Base-by-base conservation (phyloP, 345 rosid species). In the Hibiscus tridactylites region DNA sequence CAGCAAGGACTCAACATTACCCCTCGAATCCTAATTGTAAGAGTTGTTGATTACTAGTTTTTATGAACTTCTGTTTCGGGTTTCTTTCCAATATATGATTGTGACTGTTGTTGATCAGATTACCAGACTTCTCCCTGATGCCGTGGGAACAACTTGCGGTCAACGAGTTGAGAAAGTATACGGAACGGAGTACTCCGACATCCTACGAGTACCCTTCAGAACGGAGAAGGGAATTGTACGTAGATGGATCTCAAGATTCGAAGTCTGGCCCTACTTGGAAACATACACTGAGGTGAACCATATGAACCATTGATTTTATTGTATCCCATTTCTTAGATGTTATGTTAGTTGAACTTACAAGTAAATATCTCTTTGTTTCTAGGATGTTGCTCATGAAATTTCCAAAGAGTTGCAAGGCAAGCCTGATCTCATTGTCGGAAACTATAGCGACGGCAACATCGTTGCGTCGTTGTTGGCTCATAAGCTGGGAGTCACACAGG, bases 241-340 rank as follows among this genome's bases (percentile, higher is more conserved):
- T 33, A 75, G 75, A 75, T 93, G 98, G 98, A 93, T 93, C 85
- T 93, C 98, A 0, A 74, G 98, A 74, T 93, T 93, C 29, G 94
- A 91, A 84, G 98, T 93, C 63, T 93, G 98, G 98, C 98, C 98
- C 16, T 93, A 93, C 73, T 83, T 93, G 71, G 97, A 90, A 81
- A 88, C 87, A 61, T 93, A 77, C 83, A 84, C 98, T 1, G 98
- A 93, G 97, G 96, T 92, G 10, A 31, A 15, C 16, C 17, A 9
- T 24, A 93, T 92, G 10, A 31, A 15, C 16, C 17, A 9, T 24
- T 53, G 19, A 61, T 9, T 19, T 29, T 21, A 33, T 10, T 21
- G 16, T 47, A 26, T 28, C 17, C 12, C 1, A 12, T 28, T 62
- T 26, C 24, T 15, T 35, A 33, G 35, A 58, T 33, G 37, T 9